A percentile compares a stretch with the other conserved stretches of the same genome.
phyloP scores from a whole-genome alignment of 208 protist genomes.

The Wallacemonas sp. region DNA sequence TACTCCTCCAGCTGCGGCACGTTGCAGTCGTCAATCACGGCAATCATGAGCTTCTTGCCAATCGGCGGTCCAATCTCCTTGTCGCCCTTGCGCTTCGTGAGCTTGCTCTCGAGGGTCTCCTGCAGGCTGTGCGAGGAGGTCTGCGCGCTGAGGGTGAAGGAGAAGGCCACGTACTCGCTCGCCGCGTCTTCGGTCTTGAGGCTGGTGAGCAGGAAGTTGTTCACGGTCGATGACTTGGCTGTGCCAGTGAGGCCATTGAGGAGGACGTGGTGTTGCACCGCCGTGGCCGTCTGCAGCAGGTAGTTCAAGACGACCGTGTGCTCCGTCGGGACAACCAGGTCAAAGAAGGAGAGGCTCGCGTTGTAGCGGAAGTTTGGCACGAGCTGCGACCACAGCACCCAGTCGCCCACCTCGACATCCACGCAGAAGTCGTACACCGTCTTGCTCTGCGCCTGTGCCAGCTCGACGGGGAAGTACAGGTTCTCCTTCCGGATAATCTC shows the following conservation, averaged over 20 bases:
- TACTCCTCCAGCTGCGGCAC: conserved; percentile 95
- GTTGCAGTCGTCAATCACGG: conserved; percentile 96
- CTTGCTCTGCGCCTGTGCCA: conserved; percentile 39
- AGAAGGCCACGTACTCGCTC: conserved; percentile 74
- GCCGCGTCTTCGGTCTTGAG: conserved; percentile 71
- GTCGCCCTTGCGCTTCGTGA: conserved; percentile 88
- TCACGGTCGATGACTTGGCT: conserved; percentile 93
- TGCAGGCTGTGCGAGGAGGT: conserved; percentile 91
- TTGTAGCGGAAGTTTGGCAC: conserved; percentile 93
- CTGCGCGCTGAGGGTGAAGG: conserved; percentile 91
- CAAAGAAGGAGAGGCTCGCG: conserved; percentile 86
- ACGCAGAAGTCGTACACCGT: conserved; percentile 94
- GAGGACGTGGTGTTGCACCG: conserved; percentile 70
- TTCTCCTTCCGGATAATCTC: conserved; percentile 58
- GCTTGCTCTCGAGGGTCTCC: conserved; percentile 93
- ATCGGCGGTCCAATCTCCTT: conserved; percentile 80
- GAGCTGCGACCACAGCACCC: conserved; percentile 78
- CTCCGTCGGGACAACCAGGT: conserved; percentile 95
- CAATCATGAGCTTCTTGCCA: conserved; percentile 85
- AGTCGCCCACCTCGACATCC: conserved; percentile 65
- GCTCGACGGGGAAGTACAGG: conserved; percentile 49
- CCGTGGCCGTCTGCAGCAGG: conserved; percentile 64
- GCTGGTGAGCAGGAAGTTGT: conserved; percentile 71
- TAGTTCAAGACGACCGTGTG: conserved; percentile 89
- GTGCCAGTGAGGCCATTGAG: conserved; percentile 94